phyloP scores from a whole-genome alignment of 768 basidiomycete genomes.

The Asterophora parasitica region DNA sequence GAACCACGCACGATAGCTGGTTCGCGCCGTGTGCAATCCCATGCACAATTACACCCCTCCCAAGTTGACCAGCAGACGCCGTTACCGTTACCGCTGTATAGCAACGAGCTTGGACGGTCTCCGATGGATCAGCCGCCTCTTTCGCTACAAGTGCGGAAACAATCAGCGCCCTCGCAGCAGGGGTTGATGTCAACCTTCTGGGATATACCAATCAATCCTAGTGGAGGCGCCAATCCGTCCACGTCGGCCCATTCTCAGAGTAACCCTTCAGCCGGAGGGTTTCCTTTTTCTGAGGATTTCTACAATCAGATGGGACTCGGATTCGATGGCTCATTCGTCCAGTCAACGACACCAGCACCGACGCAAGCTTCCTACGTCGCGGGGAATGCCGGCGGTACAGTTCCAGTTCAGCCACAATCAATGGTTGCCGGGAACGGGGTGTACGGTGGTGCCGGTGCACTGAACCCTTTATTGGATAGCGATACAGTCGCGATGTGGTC shows the following conservation, averaged over 20 bases:
- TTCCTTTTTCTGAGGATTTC: conserved; percentile 20
- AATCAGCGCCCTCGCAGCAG: neutral
- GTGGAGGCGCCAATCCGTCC: neutral
- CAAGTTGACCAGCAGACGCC: conserved; percentile 2
- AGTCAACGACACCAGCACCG: neutral
- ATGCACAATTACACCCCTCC: neutral
- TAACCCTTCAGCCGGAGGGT: conserved; percentile 6
- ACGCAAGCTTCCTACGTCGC: neutral
- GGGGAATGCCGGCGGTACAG: neutral
- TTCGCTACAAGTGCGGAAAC: neutral
- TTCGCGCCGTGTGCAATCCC: conserved; percentile 25
- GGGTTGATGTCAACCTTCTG: conserved; percentile 3
- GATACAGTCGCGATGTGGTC: conserved; percentile 68
- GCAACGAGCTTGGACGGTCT: conserved; percentile 52
- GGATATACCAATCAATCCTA: neutral
- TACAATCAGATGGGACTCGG: conserved; percentile 21
- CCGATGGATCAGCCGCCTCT: conserved; percentile 32
- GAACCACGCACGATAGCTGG: conserved; percentile 33
- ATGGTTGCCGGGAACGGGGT: neutral
- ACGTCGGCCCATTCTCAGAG: neutral
- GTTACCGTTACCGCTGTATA: conserved; percentile 50
- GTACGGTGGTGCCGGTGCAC: conserved; percentile 2
- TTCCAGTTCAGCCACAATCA: neutral
- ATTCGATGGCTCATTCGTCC: conserved; percentile 3
- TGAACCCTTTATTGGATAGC: conserved; percentile 32